These are phyloP conservation scores for Prorocentrum cordatum DNA, from an alignment of 169 alveolate genomes.

Conservation along the genomic window DNA sequence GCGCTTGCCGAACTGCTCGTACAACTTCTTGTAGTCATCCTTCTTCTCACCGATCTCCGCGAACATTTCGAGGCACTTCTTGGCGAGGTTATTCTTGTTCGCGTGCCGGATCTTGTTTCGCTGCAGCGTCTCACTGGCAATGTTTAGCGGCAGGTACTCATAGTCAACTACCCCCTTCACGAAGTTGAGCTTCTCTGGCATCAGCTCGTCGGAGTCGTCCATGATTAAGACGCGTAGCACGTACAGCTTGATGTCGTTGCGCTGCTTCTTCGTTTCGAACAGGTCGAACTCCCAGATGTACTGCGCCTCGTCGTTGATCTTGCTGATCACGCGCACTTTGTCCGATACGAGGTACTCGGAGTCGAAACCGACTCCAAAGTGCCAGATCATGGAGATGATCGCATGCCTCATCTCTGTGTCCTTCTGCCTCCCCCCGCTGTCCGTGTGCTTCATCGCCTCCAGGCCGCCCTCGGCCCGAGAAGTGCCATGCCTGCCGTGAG, in stretches of 20 bases:
- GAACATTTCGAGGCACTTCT: constrained; percentile 92
- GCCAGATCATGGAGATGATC: too few relatives aligned
- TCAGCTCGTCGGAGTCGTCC: constrained; percentile 99
- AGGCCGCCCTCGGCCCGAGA: too few relatives aligned
- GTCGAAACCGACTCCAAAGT: too few relatives aligned
- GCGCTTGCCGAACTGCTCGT: too few relatives aligned
- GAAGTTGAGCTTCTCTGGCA: constrained; percentile 98
- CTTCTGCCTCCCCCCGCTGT: too few relatives aligned
- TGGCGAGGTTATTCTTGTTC: constrained; percentile 78
- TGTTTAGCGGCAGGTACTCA: constrained; percentile 85
- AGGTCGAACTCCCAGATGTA: too few relatives aligned
- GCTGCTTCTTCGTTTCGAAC: too few relatives aligned
- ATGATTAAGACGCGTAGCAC: constrained; percentile 87
- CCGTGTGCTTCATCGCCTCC: too few relatives aligned
- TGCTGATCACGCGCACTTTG: constrained; percentile 93
- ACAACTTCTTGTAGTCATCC: too few relatives aligned
- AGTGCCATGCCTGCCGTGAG: too few relatives aligned
- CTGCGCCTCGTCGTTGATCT: constrained; percentile 92
- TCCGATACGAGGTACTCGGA: constrained; percentile 98
- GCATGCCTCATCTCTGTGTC: too few relatives aligned
- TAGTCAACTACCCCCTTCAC: constrained; percentile 99
- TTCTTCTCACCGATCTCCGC: constrained; percentile 50
- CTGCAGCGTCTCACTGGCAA: constrained; percentile 43
- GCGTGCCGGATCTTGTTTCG: constrained; percentile 44
- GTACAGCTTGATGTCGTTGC: constrained; percentile 46